A percentile compares a stretch with the other conserved stretches of the same genome.
Evolutionary conservation across 768 basidiomycete species (phyloP).

Genomic region (Serendipita sp.): DNA sequence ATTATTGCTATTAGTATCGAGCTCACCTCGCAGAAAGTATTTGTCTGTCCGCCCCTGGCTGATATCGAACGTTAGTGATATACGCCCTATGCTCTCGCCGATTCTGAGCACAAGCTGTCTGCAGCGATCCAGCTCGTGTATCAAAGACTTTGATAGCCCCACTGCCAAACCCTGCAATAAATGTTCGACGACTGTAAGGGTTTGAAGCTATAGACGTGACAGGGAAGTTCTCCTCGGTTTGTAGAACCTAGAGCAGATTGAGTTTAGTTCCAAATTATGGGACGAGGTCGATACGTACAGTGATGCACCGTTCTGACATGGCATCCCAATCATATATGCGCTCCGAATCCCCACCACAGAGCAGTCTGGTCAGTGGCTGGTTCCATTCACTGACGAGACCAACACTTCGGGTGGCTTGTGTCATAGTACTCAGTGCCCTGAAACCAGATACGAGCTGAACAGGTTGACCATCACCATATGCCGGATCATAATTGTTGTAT

Average conservation of each 20-base stretch:
- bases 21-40: slow-evolving; percentile 75
- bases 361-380: slow-evolving; percentile 63
- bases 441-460: slow-evolving; percentile 90
- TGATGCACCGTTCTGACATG: slow-evolving; percentile 59
- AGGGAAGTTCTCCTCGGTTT: slow-evolving; percentile 79
- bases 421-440: slow-evolving; percentile 65
- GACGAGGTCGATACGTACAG: slow-evolving; percentile 30
- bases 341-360: slow-evolving; percentile 84
- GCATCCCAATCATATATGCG: slow-evolving; percentile 92
- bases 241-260: slow-evolving; percentile 44
- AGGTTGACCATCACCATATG: slow-evolving; percentile 34
- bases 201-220: slow-evolving; percentile 76
- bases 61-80: slow-evolving; percentile 82
- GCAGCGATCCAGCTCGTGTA: slow-evolving; percentile 56
- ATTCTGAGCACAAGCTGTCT: slow-evolving; percentile 64
- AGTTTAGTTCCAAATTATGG: neutral
- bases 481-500: slow-evolving; percentile 80
- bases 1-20: neutral
- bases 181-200: slow-evolving; percentile 53
- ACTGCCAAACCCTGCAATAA: slow-evolving; percentile 85
- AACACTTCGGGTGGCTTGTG: slow-evolving; percentile 48
- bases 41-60: slow-evolving; percentile 48
- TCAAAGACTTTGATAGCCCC: slow-evolving; percentile 84
- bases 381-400: slow-evolving; percentile 91
- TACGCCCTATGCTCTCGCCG: slow-evolving; percentile 69